These are phyloP conservation scores for Trametes pubescens DNA, from an alignment of 1,284 basidiomycete species.

Conservation along the genomic window DNA sequence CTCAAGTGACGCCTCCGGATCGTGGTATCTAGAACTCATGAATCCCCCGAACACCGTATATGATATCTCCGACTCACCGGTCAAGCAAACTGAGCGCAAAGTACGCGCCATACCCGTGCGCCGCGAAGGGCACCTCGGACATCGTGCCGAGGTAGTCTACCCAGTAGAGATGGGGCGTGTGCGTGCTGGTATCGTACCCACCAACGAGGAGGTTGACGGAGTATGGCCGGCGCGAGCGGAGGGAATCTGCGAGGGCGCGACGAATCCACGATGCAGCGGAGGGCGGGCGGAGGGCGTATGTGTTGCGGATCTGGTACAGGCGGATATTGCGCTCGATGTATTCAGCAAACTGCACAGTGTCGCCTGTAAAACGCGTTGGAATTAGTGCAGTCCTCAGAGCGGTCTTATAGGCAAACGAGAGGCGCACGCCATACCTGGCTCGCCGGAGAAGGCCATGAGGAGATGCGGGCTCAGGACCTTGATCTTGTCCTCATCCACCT, in stretches of 20 bases:
- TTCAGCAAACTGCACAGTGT: slow-evolving; percentile 97
- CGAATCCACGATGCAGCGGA: slow-evolving; percentile 97
- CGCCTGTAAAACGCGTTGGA: slow-evolving; percentile 66
- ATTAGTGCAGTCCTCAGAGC: too few relatives aligned
- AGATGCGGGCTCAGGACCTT: slow-evolving; percentile 91
- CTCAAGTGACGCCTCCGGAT: slow-evolving; percentile 83
- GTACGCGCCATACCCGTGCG: slow-evolving; percentile 95
- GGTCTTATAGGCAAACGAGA: background rate
- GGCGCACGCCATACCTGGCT: slow-evolving; percentile 71
- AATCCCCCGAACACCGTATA: background rate
- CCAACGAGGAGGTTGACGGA: slow-evolving; percentile 93
- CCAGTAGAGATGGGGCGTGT: slow-evolving; percentile 90
- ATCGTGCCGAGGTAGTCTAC: slow-evolving; percentile 95
- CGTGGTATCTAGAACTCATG: slow-evolving; percentile 69
- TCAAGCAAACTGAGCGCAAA: slow-evolving; percentile 94
- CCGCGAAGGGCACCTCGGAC: slow-evolving; percentile 90
- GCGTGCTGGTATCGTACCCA: slow-evolving; percentile 82
- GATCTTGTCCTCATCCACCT: slow-evolving; percentile 97
- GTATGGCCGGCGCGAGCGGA: slow-evolving; percentile 91
- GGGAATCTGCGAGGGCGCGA: slow-evolving; percentile 86
- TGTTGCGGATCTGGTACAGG: slow-evolving; percentile 95
- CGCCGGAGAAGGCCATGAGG: slow-evolving; percentile 95
- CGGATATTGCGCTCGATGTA: slow-evolving; percentile 96
- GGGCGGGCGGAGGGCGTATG: slow-evolving; percentile 87
- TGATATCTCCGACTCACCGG: slow-evolving; percentile 57